These are phyloP conservation scores for Anaeromyces robustus DNA, from an alignment of 192 early-diverging fungal genomes.

Conservation along the genomic window DNA sequence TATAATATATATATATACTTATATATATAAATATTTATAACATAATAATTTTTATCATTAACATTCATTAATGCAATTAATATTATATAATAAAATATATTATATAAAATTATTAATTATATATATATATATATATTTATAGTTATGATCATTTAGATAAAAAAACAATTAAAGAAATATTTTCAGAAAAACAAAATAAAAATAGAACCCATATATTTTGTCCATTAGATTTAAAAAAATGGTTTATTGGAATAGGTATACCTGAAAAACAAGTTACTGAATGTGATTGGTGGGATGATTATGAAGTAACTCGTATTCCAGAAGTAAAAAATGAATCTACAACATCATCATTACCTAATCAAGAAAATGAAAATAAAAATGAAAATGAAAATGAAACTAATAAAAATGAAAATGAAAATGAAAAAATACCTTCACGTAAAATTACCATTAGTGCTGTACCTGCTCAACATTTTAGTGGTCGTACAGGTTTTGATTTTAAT, in stretches of 20 bases:
- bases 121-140: not conserved
- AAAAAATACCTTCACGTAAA: not conserved
- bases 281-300: slow-evolving; percentile 65
- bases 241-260: slow-evolving; percentile 37
- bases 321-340: too few relatives aligned
- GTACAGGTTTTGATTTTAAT: slow-evolving; percentile 47
- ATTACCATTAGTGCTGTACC: not conserved
- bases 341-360: too few relatives aligned
- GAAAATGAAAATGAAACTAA: too few relatives aligned
- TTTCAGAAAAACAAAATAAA: slow-evolving; percentile 1
- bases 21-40: too few relatives aligned
- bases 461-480: slow-evolving; percentile 39
- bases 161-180: slow-evolving; percentile 39
- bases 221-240: slow-evolving; percentile 60
- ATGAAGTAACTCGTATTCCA: slow-evolving; percentile 8
- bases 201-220: slow-evolving; percentile 43
- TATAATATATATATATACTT: too few relatives aligned
- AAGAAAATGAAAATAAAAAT: too few relatives aligned
- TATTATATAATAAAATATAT: too few relatives aligned
- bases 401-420: slow-evolving; percentile 3
- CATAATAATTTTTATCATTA: too few relatives aligned
- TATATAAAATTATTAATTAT: too few relatives aligned
- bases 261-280: slow-evolving; percentile 24
- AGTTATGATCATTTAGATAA: slow-evolving; percentile 68
- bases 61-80: too few relatives aligned